Percentiles rank a stretch among this genome's conserved stretches.
phyloP scores from a whole-genome alignment of 1,139 yeast species.

The Zygosaccharomyces sapae region DNA sequence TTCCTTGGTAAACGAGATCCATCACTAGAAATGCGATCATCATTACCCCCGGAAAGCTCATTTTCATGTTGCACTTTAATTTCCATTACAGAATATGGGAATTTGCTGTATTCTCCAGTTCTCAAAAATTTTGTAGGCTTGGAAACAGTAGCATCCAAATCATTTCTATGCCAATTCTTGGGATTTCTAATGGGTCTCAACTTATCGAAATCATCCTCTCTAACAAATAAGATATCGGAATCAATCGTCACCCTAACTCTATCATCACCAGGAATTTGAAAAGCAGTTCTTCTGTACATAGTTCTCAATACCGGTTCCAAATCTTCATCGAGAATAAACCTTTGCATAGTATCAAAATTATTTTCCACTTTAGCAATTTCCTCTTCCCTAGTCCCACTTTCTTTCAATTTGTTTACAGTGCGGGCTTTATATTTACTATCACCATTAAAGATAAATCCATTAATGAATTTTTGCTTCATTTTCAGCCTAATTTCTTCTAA shows the following conservation, averaged over 20 bases:
- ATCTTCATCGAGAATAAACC: slow-evolving; percentile 59
- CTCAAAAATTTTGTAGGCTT: slow-evolving; percentile 72
- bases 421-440: slow-evolving; percentile 45
- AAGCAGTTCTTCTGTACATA: slow-evolving; percentile 86
- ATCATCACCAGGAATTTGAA: slow-evolving; percentile 97
- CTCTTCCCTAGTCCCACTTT: slow-evolving; percentile 49
- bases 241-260: slow-evolving; percentile 85
- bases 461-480: slow-evolving; percentile 75
- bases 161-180: slow-evolving; percentile 83
- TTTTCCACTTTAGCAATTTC: slow-evolving; percentile 50
- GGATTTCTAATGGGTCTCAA: slow-evolving; percentile 90
- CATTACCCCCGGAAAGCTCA: slow-evolving; percentile 26
- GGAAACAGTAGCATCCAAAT: slow-evolving; percentile 73
- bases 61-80: slow-evolving; percentile 58
- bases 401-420: slow-evolving; percentile 50
- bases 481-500: slow-evolving; percentile 47
- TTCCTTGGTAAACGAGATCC: slow-evolving; percentile 38
- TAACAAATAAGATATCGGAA: slow-evolving; percentile 76
- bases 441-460: slow-evolving; percentile 52
- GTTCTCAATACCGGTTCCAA: slow-evolving; percentile 86
- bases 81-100: slow-evolving; percentile 91
- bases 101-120: slow-evolving; percentile 79
- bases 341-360: slow-evolving; percentile 56
- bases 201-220: slow-evolving; percentile 85
- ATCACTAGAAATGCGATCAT: slow-evolving; percentile 28